Conservation (phyloP, 2,329 filamentous ascomycete species). For the Arthroderma sp. region DNA sequence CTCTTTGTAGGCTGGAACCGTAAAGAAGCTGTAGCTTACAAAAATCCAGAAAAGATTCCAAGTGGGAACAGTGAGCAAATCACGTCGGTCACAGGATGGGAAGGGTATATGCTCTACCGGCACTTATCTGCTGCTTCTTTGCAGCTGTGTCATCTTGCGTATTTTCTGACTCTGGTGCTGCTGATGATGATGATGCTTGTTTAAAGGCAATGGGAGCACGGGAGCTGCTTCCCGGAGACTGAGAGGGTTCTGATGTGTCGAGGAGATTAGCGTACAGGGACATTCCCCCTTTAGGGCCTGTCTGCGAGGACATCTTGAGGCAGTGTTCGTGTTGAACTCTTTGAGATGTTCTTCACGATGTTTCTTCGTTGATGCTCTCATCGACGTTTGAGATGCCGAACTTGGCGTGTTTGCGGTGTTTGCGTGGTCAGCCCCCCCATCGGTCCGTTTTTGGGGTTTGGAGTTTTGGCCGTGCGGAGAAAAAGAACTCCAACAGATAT, state of each 20-base stretch:
- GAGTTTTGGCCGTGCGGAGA: no score
- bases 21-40: constrained; percentile 43
- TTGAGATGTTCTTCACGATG: not conserved
- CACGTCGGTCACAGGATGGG: constrained; percentile 14
- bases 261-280: constrained; percentile 80
- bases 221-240: constrained; percentile 52
- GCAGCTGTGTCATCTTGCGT: constrained; percentile 35
- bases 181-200: constrained; percentile 36
- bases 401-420: not conserved
- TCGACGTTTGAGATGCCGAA: not conserved
- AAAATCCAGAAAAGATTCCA: constrained; percentile 15
- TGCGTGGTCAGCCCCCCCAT: not conserved
- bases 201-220: constrained; percentile 62
- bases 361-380: not conserved
- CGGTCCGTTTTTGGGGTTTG: no score
- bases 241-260: constrained; percentile 35
- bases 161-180: constrained; percentile 6
- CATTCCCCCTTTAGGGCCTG: constrained; percentile 29
- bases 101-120: constrained; percentile 42
- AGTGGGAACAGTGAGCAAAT: constrained; percentile 36
- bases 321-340: not conserved
- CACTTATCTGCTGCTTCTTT: constrained; percentile 52
- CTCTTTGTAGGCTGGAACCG: constrained; percentile 80
- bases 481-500: no score
- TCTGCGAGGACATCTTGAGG: constrained; percentile 14